Evolutionary conservation across 1,139 yeast species (phyloP), one percentile per base, ranked within the genome.

Genomic region (Candida sp.): DNA sequence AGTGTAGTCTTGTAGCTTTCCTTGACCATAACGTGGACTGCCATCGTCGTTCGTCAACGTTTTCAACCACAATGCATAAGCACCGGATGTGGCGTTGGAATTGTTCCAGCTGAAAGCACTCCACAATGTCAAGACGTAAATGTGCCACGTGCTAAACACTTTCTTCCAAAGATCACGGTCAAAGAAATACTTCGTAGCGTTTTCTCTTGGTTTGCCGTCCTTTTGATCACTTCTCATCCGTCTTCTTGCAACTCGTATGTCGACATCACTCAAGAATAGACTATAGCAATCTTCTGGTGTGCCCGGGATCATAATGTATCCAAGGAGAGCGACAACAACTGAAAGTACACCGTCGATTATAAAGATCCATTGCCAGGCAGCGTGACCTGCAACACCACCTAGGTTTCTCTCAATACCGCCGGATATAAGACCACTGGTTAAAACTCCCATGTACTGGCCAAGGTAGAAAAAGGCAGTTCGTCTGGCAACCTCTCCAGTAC

Each of bases 291-390:
- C 77, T 52, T 73, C 67, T 22, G 94, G 94, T 33, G 88, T 85
- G 44, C 91, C 93, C 2, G 94, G 94, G 55, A 86, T 72, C 58
- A 78, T 59, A 60, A 81, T 80, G 58, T 84, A 76, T 0, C 92
- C 93, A 54, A 84, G 66, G 25, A 87, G 28, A n/a, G 88, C 91
- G 49, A 88, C 83, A 3, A 73, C 80, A 33, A 86, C 61, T 2
- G 91, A 82, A 38, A 86, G 73, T 44, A 83, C 65, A 7, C 87
- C 88, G 65, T 87, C 91, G 55, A 87, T 77, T 53, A 88, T 79
- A 61, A 84, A 87, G 67, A 85, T 82, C 91, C 92, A 87, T 68
- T 85, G 78, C 92, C 92, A 87, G 9, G 89, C 84, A 32, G 69
- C 76, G 34, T 83, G 68, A 1, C 89, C 87, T 50, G 66, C 66